Base-by-base conservation (phyloP, 192 early-diverging fungal species). In the Podila verticillata region DNA sequence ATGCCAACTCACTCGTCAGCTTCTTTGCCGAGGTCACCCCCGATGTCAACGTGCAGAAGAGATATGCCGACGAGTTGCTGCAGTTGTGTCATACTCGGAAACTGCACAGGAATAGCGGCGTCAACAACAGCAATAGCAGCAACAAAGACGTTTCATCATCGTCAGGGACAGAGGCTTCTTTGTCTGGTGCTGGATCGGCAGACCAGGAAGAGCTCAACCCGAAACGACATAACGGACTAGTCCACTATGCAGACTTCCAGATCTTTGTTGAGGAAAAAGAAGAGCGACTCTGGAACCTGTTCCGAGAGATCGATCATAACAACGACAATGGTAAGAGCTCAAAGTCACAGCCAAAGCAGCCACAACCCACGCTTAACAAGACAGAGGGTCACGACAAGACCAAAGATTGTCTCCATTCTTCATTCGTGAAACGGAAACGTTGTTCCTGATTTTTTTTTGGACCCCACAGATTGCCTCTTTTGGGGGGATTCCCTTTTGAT, bases 191-290 rank as follows among this genome's bases (percentile, higher is more conserved):
- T 24, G 44, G 48, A 62, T 66, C 60, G 30, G 5, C 26, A 60
- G 57, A 31, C 13, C 30, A 32, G 58, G 30, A 19, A 28, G 58
- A 60, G 29, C 57, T 39, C 39, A 44, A 32, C 5, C 10, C 58
- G 26, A 60, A 60, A 60, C 58, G 49, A 54, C 54, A 63, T 34
- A 63, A 84, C 57, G 86, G 83, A 8, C 48, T 82, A 5, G 70
- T 90, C 36, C 83, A 79, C 22, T 87, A 84, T 74, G 66, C 83
- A n/a, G 88, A 89, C 60, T 91, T 91, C 69, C 82, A 83, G 49
- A 68, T 84, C 54, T 94, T 91, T 82, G 88, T 93, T 4, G 75
- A 87, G 20, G 84, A 89, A 61, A 92, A 92, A 65, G 93, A 93
- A 68, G 74, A 83, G 61, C 87, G 91, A 59, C 74, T 94, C 22